Base-by-base conservation (phyloP, 345 rosid genomes). In the rapeseed (Brassica napus) region DNA sequence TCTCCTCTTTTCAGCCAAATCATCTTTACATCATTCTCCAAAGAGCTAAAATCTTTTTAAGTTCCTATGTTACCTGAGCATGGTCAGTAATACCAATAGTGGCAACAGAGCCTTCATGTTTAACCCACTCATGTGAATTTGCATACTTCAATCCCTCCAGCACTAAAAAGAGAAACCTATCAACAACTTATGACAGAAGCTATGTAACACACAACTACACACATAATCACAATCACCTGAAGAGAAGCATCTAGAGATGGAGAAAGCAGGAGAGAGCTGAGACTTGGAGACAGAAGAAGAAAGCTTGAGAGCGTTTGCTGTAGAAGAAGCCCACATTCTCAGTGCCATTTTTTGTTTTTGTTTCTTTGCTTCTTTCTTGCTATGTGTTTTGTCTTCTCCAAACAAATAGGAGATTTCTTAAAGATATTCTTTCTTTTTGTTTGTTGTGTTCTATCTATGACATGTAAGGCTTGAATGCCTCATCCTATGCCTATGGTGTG, bases 121-220 rank as follows among this genome's bases (percentile, higher is more conserved):
- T 92, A 79, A 91, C 94, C 97, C 97, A 94, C 73, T 92, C 98
- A 39, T 92, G 98, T 37, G 97, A 94, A 49, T 78, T 23, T 78
- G 95, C 97, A 82, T 92, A 92, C 86, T 94, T 94, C 81, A 92
- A 61, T 24, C 97, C 97, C 58, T 94, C 97, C 84, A 94, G 75
- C 72, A 94, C 98, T 92, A 78, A 1, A 9, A 15, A 5, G 34
- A 57, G 37, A 57, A 23, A 55, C 21, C 12, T n/a, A 57, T 71
- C 66, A 78, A 65, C 52, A 72, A 30, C 60, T 79, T 60, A 14
- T 52, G 52, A 73, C 79, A 82, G 7, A 15, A 24, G 32, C 55
- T 34, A 18, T 31, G 74, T 30, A 76, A 66, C 35, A 30, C 26
- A 39, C 1, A 65, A 37, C 10, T 26, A 66, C 34, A 42, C 6